These are phyloP conservation scores for Phytophthora niederhauseri DNA, from an alignment of 352 stramenopile species.

Conservation along the genomic window DNA sequence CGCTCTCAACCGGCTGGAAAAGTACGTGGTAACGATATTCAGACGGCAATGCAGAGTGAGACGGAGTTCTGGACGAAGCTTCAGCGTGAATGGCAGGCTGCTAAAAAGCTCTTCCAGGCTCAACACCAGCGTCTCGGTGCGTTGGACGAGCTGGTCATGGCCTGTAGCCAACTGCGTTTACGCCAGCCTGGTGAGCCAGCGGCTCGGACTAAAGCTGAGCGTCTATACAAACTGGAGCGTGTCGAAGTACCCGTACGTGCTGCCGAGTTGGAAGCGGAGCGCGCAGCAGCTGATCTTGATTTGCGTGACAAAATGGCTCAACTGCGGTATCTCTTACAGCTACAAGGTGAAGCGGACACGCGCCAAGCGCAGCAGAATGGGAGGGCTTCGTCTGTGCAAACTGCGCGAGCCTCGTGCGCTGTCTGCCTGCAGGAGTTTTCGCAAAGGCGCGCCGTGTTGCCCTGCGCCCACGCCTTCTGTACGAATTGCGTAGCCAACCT, in stretches of 20 bases:
- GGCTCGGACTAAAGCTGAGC: slow-evolving; percentile 42
- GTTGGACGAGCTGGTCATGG: slow-evolving; percentile 83
- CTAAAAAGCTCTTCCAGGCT: slow-evolving; percentile 69
- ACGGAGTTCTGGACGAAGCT: slow-evolving; percentile 54
- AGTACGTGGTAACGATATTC: slow-evolving; percentile 18
- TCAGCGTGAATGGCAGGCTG: slow-evolving; percentile 56
- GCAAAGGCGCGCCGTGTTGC: slow-evolving; percentile 69
- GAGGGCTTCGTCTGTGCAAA: not conserved
- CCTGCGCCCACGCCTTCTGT: slow-evolving; percentile 90
- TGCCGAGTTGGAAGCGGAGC: slow-evolving; percentile 52
- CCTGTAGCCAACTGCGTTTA: slow-evolving; percentile 68
- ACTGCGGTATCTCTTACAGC: slow-evolving; percentile 64
- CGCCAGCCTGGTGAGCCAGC: slow-evolving; percentile 44
- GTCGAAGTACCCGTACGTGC: slow-evolving; percentile 50
- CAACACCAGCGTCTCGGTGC: slow-evolving; percentile 75
- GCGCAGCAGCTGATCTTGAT: slow-evolving; percentile 43
- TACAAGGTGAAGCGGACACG: slow-evolving; percentile 37
- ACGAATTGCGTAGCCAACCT: slow-evolving; percentile 49
- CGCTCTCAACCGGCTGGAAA: slow-evolving; percentile 14
- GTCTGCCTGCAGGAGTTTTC: slow-evolving; percentile 84
- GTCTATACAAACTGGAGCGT: slow-evolving; percentile 62
- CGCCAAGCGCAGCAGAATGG: slow-evolving; percentile 1
- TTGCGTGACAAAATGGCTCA: slow-evolving; percentile 59
- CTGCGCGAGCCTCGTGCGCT: slow-evolving; percentile 47
- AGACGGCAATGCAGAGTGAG: slow-evolving; percentile 50